Evolutionary conservation across 352 stramenopile species (phyloP).

Genomic region (Phytophthora europaea): DNA sequence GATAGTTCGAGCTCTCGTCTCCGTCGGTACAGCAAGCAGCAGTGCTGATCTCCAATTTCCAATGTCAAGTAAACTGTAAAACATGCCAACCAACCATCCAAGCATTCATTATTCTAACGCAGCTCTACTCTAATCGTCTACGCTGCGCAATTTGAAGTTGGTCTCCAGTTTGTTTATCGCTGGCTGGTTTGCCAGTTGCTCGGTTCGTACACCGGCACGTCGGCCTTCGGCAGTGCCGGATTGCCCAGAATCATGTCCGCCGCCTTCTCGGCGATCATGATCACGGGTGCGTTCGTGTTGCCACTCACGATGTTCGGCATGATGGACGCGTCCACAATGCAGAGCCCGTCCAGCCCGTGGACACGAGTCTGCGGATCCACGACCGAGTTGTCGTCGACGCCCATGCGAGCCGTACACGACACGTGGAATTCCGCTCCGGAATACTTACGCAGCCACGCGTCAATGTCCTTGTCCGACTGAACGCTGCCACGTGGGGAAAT

Average conservation of each 20-base stretch:
- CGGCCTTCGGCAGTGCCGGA: constrained; percentile 65
- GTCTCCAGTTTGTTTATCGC: constrained; percentile 29
- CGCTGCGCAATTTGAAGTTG: not conserved
- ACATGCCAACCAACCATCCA: not conserved
- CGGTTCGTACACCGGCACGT: constrained; percentile 67
- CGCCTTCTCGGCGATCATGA: constrained; percentile 94
- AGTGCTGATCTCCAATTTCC: not conserved
- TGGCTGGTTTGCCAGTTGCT: constrained; percentile 72
- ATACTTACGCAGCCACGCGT: constrained; percentile 83
- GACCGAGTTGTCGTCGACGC: constrained; percentile 74
- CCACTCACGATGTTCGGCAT: constrained; percentile 95
- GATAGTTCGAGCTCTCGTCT: constrained; percentile 10
- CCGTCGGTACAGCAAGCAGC: constrained; percentile 1
- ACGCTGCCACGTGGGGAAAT: constrained; percentile 68
- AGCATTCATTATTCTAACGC: constrained; percentile 2
- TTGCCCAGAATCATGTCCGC: constrained; percentile 91
- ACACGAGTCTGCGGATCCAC: constrained; percentile 89
- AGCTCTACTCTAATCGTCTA: not conserved
- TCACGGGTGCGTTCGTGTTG: constrained; percentile 94
- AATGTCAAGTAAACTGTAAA: not conserved
- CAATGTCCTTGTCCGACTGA: constrained; percentile 73
- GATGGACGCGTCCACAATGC: constrained; percentile 93
- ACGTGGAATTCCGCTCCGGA: constrained; percentile 87
- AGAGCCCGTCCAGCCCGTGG: constrained; percentile 86
- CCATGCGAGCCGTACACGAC: constrained; percentile 90